Percentiles rank a stretch among this genome's conserved stretches.
phyloP scores from a whole-genome alignment of 2,329 filamentous ascomycete species.

The Venturiaceae sp. region DNA sequence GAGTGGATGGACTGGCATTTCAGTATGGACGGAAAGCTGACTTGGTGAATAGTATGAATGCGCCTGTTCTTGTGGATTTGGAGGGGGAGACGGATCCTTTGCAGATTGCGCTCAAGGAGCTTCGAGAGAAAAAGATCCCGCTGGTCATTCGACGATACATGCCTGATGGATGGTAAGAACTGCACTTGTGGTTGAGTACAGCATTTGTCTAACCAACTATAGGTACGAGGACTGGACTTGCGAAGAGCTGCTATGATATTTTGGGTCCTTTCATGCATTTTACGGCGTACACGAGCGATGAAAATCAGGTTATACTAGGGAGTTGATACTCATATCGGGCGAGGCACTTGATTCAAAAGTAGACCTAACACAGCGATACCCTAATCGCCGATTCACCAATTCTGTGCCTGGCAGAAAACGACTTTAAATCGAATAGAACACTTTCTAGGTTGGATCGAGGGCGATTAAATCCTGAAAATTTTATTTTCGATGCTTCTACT shows the following conservation, averaged over 20 bases:
- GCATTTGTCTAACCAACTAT: constrained; percentile 14
- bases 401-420: too few relatives aligned
- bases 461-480: neutral
- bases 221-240: constrained; percentile 99
- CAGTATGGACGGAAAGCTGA: neutral
- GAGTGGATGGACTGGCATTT: constrained; percentile 19
- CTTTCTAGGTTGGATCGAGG: too few relatives aligned
- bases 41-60: constrained; percentile 69
- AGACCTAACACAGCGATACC: neutral
- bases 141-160: constrained; percentile 91
- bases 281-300: neutral
- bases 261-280: constrained; percentile 18
- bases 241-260: constrained; percentile 64
- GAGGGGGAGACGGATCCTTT: constrained; percentile 97
- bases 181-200: too few relatives aligned
- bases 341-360: neutral
- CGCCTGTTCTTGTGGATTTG: constrained; percentile 88
- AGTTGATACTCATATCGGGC: neutral
- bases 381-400: too few relatives aligned
- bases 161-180: constrained; percentile 87
- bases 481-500: too few relatives aligned
- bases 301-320: neutral
- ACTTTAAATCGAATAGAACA: too few relatives aligned
- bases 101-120: constrained; percentile 94
- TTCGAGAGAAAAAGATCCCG: constrained; percentile 97